These are phyloP conservation scores for Beauveria sp. DNA, from an alignment of 2,329 filamentous ascomycete species.

Conservation along the genomic window DNA sequence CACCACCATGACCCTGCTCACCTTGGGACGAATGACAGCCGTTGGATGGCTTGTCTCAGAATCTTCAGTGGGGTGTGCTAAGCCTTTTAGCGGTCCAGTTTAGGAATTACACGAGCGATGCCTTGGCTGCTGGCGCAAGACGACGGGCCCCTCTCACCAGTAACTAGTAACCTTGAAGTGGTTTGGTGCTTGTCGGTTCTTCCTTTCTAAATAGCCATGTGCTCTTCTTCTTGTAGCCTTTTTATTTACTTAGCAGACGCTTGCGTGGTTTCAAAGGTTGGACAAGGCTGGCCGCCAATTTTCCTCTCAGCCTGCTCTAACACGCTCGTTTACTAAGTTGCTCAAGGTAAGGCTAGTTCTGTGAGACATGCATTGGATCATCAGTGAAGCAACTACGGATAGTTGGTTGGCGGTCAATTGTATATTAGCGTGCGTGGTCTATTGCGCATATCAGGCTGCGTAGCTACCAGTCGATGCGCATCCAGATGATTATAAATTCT, in stretches of 20 bases:
- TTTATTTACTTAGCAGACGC: too few species aligned
- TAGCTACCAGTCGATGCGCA: too few species aligned
- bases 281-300: neutral
- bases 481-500: too few species aligned
- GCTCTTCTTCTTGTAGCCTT: neutral
- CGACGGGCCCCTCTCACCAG: neutral
- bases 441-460: too few species aligned
- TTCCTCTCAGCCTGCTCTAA: neutral
- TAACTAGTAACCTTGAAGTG: neutral
- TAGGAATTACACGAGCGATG: neutral
- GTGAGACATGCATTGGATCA: too few species aligned
- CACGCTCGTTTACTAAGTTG: neutral
- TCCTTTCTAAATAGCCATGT: neutral
- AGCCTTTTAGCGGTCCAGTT: conserved; percentile 1
- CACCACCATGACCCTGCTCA: conserved; percentile 6
- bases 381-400: too few species aligned
- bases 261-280: neutral
- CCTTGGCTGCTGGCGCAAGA: neutral
- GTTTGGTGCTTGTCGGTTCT: neutral
- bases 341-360: neutral
- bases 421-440: too few species aligned
- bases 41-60: conserved; percentile 1
- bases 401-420: too few species aligned
- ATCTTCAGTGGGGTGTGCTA: neutral
- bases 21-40: conserved; percentile 10